These are phyloP conservation scores for Quercus glauca DNA, from an alignment of 306 rosid species.

Conservation along the genomic window DNA sequence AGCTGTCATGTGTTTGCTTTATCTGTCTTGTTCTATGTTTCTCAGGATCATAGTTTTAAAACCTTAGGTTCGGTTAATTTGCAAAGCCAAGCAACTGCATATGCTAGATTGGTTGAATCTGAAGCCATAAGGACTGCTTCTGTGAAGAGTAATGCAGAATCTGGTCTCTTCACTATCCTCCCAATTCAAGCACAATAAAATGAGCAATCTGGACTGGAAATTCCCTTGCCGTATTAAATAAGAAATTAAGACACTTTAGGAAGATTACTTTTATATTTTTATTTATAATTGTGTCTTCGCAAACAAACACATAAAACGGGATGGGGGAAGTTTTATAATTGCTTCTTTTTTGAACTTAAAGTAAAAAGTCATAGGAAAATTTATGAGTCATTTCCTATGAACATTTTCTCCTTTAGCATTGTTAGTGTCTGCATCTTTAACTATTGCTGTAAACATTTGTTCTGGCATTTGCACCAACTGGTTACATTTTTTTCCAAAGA, in stretches of 20 bases:
- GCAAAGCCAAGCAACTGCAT: constrained; percentile 69
- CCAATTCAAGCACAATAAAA: constrained; percentile 27
- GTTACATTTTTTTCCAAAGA: no score
- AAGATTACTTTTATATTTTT: no score
- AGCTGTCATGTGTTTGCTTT: no score
- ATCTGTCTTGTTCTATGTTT: background rate
- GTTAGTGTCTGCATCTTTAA: background rate
- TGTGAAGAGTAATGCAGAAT: constrained; percentile 27
- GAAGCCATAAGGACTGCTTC: constrained; percentile 39
- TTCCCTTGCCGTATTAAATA: background rate
- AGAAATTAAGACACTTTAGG: background rate
- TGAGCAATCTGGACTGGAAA: background rate
- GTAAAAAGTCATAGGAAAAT: no score
- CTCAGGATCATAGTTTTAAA: constrained; percentile 36
- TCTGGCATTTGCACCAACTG: background rate
- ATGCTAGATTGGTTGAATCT: constrained; percentile 73
- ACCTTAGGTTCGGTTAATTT: constrained; percentile 38
- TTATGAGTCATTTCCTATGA: background rate
- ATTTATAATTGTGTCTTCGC: no score
- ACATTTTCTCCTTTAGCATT: background rate
- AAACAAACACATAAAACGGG: no score
- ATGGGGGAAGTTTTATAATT: no score
- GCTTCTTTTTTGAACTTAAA: no score
- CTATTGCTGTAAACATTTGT: background rate
- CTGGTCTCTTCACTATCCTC: constrained; percentile 35